A percentile compares a stretch with the other conserved stretches of the same genome.
These are phyloP conservation scores for Cytospora paraplurivora DNA, from an alignment of 2,329 filamentous ascomycete species.

Conservation along the genomic window DNA sequence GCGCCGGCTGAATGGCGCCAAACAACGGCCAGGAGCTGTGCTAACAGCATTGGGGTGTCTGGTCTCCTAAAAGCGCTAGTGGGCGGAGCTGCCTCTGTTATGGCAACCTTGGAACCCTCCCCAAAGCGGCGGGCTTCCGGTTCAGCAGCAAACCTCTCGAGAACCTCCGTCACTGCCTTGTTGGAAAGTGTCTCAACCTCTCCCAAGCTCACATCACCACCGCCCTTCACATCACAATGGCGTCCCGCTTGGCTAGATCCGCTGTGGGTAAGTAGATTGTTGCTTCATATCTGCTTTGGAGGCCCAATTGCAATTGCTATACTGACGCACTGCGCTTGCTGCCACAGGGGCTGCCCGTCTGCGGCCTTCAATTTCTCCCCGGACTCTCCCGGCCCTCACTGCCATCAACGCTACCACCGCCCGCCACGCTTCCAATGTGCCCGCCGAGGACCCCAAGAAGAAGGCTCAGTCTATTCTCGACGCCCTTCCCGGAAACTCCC, in stretches of 20 bases:
- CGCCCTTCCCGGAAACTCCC: constrained; percentile 84
- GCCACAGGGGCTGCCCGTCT: constrained; percentile 81
- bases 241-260: constrained; percentile 94
- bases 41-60: not conserved
- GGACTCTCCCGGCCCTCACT: constrained; percentile 70
- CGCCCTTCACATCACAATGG: constrained; percentile 77
- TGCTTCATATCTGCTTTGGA: constrained; percentile 38
- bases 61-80: not conserved
- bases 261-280: constrained; percentile 75
- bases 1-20: not conserved
- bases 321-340: constrained; percentile 33
- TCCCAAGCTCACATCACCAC: constrained; percentile 39
- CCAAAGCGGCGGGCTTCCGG: not conserved
- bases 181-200: constrained; percentile 28
- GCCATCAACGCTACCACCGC: constrained; percentile 66
- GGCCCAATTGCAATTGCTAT: constrained; percentile 23
- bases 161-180: constrained; percentile 22
- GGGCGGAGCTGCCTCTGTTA: not conserved
- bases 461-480: constrained; percentile 97
- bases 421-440: constrained; percentile 75
- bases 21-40: not conserved
- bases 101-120: not conserved
- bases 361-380: constrained; percentile 77
- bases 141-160: constrained; percentile 24
- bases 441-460: constrained; percentile 87